A percentile compares a stretch with the other conserved stretches of the same genome.
Evolutionary conservation across 2,329 filamentous ascomycete species (phyloP).

Genomic region (Apiospora malaysiana): DNA sequence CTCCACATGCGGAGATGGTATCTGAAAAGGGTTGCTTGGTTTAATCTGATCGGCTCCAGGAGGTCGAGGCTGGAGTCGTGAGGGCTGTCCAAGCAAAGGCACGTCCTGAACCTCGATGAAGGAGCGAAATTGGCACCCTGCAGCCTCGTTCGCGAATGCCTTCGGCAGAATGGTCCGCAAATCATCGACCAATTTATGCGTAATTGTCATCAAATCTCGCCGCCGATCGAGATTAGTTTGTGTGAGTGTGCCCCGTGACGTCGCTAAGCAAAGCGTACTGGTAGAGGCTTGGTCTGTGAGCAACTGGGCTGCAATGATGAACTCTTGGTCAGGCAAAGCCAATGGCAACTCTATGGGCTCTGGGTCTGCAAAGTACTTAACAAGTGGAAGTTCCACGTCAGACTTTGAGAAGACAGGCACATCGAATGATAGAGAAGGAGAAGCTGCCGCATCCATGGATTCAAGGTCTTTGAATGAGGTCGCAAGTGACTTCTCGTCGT

Average conservation of each 20-base stretch:
- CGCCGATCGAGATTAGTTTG: constrained; percentile 42
- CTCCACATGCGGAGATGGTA: constrained; percentile 74
- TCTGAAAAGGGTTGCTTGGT: constrained; percentile 62
- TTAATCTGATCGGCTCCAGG: constrained; percentile 54
- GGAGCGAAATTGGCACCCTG: constrained; percentile 51
- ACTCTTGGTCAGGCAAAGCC: constrained; percentile 60
- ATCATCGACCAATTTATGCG: constrained; percentile 55
- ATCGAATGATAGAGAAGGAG: constrained; percentile 55
- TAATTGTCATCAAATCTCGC: constrained; percentile 49
- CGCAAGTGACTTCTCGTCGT: constrained; percentile 59
- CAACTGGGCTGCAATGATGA: constrained; percentile 72
- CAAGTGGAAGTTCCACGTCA: constrained; percentile 57
- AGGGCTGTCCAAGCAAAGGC: constrained; percentile 57
- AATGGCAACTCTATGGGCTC: constrained; percentile 57
- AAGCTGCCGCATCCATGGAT: constrained; percentile 49
- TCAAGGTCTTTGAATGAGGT: constrained; percentile 58
- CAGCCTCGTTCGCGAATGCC: constrained; percentile 49
- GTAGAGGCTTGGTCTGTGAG: constrained; percentile 73
- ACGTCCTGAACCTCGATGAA: constrained; percentile 64
- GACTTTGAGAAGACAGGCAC: constrained; percentile 54
- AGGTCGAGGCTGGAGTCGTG: constrained; percentile 56
- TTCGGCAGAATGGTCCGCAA: constrained; percentile 52
- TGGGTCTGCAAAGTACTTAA: constrained; percentile 63
- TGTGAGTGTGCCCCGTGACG: constrained; percentile 31
- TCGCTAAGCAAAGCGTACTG: constrained; percentile 47